A percentile compares a stretch with the other conserved stretches of the same genome.
These are phyloP conservation scores for Hanseniaspora clermontiae DNA, from an alignment of 805 yeast genomes.

Conservation along the genomic window DNA sequence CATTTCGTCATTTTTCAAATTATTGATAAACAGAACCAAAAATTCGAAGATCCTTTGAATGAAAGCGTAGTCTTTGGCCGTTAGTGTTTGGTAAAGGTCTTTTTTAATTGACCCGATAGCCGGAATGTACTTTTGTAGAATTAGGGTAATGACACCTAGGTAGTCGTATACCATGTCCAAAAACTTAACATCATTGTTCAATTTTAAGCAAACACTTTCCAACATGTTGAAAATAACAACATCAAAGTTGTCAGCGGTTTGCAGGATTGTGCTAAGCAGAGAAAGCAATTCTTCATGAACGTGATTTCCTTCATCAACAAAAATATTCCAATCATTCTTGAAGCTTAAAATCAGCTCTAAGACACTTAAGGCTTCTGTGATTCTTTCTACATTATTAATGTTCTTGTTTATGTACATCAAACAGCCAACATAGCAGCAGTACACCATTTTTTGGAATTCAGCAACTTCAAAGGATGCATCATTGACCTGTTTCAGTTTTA, in stretches of 20 bases:
- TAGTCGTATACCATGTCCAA: slow-evolving; percentile 77
- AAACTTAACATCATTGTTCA: slow-evolving; percentile 32
- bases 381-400: slow-evolving; percentile 20
- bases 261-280: slow-evolving; percentile 56
- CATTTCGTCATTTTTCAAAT: slow-evolving; percentile 46
- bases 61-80: slow-evolving; percentile 29
- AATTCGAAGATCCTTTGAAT: slow-evolving; percentile 36
- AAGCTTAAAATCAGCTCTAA: slow-evolving; percentile 39
- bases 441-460: slow-evolving; percentile 55
- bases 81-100: slow-evolving; percentile 13
- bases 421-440: slow-evolving; percentile 72
- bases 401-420: slow-evolving; percentile 53
- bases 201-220: slow-evolving; percentile 21
- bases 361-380: slow-evolving; percentile 35
- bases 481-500: background rate
- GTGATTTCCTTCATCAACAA: slow-evolving; percentile 42
- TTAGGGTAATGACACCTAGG: slow-evolving; percentile 53
- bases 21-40: slow-evolving; percentile 45
- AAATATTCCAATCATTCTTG: slow-evolving; percentile 31
- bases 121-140: slow-evolving; percentile 49
- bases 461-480: slow-evolving; percentile 15
- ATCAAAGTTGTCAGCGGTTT: slow-evolving; percentile 42
- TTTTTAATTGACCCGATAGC: slow-evolving; percentile 35
- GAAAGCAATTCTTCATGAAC: slow-evolving; percentile 68
- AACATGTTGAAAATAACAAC: slow-evolving; percentile 45